Percentiles rank a stretch among this genome's conserved stretches.
These are phyloP conservation scores for Quercus cerris DNA, from an alignment of 306 rosid genomes.

Conservation along the genomic window DNA sequence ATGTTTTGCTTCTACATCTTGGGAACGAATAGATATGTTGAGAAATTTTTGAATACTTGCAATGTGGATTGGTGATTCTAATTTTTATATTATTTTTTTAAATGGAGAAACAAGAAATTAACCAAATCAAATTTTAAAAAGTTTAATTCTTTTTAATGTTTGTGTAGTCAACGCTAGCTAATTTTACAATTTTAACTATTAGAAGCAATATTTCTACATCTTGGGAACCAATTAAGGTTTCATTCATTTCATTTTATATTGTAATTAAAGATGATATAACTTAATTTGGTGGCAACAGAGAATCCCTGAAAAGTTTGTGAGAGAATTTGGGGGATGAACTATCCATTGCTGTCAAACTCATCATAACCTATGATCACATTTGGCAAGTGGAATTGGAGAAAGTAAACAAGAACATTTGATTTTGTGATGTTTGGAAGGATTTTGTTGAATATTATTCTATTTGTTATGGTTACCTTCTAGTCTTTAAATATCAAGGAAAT, in stretches of 20 bases:
- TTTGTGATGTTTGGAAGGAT: slow-evolving; percentile 12
- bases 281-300: slow-evolving; percentile 5
- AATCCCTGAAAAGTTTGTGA: slow-evolving; percentile 5
- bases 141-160: no score
- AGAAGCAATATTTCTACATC: neutral
- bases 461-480: neutral
- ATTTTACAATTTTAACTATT: neutral
- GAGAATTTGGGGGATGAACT: slow-evolving; percentile 8
- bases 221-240: no score
- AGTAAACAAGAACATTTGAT: neutral
- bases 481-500: slow-evolving; percentile 22
- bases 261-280: neutral
- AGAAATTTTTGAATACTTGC: no score
- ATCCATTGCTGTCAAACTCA: neutral
- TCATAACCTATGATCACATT: slow-evolving; percentile 7
- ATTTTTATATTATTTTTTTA: no score
- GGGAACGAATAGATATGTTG: no score
- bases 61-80: no score
- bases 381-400: slow-evolving; percentile 27
- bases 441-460: slow-evolving; percentile 16
- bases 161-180: no score
- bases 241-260: no score
- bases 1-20: no score
- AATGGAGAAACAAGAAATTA: neutral
- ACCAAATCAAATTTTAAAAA: no score